A percentile compares a stretch with the other conserved stretches of the same genome.
phyloP scores from a whole-genome alignment of 2,329 filamentous ascomycete species.

The Cyanodermella asteris region DNA sequence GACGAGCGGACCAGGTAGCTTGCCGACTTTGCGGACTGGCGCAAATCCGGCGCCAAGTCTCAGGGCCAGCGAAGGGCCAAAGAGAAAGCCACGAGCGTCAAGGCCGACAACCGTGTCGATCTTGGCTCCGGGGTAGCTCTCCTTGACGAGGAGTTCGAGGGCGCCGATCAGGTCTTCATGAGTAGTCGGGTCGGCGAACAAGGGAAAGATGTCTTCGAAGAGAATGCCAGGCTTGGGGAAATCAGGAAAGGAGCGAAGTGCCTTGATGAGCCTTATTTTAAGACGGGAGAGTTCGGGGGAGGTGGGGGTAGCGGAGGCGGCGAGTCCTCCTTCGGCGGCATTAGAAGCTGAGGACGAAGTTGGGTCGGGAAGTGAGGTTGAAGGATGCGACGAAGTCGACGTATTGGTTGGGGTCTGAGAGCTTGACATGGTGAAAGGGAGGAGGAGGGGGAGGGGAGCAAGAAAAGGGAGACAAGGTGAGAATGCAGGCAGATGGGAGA shows the following conservation, averaged over 20 bases:
- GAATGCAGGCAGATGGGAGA: no score
- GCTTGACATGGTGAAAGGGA: no score
- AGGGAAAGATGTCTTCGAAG: slow-evolving; percentile 94
- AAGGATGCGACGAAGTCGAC: no score
- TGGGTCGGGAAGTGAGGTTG: no score
- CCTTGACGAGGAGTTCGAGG: slow-evolving; percentile 59
- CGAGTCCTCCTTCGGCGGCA: slow-evolving; percentile 2
- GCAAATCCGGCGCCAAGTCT: slow-evolving; percentile 69
- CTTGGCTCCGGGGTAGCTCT: slow-evolving; percentile 37
- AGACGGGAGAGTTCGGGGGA: slow-evolving; percentile 36
- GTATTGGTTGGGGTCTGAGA: no score
- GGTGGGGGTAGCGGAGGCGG: slow-evolving; percentile 20
- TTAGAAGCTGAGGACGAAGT: no score
- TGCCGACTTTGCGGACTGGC: slow-evolving; percentile 84
- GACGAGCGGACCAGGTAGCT: slow-evolving; percentile 74
- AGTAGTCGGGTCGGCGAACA: slow-evolving; percentile 58
- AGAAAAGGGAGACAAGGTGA: no score
- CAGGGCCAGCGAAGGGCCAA: slow-evolving; percentile 74
- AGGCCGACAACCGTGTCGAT: slow-evolving; percentile 85
- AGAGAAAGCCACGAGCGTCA: slow-evolving; percentile 86
- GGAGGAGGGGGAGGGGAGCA: no score
- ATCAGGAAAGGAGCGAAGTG: slow-evolving; percentile 71
- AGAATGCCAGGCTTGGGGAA: slow-evolving; percentile 83
- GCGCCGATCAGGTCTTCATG: slow-evolving; percentile 63
- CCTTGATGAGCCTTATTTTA: slow-evolving; percentile 44